These are phyloP conservation scores for Paramecium sexaurelia DNA, from an alignment of 73 alveolate species.

Conservation along the genomic window DNA sequence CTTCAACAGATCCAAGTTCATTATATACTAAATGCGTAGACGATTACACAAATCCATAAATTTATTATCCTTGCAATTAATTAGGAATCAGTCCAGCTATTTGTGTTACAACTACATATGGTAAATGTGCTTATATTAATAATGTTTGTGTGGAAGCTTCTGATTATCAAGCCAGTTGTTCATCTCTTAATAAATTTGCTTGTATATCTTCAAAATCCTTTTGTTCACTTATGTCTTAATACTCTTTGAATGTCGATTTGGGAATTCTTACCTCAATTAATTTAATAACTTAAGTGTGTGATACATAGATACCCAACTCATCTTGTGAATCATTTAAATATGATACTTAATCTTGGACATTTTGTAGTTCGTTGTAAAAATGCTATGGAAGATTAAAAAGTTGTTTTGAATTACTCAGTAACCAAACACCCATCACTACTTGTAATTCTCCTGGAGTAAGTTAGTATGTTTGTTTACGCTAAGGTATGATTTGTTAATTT, in stretches of 20 bases:
- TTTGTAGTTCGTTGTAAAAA: background rate
- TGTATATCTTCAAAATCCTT: background rate
- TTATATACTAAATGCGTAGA: background rate
- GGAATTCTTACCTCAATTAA: background rate
- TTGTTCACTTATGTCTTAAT: background rate
- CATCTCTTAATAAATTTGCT: background rate
- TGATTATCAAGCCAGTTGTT: background rate
- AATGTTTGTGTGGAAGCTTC: background rate
- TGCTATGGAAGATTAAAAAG: background rate
- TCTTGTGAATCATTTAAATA: background rate
- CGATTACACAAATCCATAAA: background rate
- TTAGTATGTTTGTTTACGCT: background rate
- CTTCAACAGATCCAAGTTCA: background rate
- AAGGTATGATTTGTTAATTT: background rate
- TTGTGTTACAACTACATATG: background rate
- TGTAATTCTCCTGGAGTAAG: constrained; percentile 3
- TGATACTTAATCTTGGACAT: background rate
- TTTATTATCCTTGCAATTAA: background rate
- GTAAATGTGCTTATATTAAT: background rate
- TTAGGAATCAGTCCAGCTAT: background rate
- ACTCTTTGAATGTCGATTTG: background rate
- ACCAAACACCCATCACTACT: background rate
- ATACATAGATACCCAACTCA: background rate
- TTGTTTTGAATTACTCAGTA: background rate
- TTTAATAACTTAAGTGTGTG: background rate